phyloP scores from a whole-genome alignment of 1,284 basidiomycete species.

The Mycena sp. region DNA sequence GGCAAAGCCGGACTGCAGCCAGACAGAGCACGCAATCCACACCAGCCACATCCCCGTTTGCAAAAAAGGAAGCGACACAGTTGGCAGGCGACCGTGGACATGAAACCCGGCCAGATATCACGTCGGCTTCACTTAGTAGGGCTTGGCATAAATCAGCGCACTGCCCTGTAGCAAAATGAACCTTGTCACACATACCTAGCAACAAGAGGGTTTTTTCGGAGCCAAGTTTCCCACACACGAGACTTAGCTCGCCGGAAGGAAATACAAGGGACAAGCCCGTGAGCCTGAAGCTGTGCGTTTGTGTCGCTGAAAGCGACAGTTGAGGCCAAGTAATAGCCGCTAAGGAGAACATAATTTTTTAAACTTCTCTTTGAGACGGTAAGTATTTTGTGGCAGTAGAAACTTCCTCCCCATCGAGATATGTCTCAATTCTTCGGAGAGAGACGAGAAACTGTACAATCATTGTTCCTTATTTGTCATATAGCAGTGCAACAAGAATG shows the following conservation, averaged over 20 bases:
- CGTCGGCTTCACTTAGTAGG: slow-evolving; percentile 92
- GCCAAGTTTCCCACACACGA: slow-evolving; percentile 86
- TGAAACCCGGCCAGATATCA: slow-evolving; percentile 81
- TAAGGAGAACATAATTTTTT: slow-evolving; percentile 69
- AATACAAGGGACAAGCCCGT: slow-evolving; percentile 82
- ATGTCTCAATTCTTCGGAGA: slow-evolving; percentile 43
- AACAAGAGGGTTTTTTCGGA: slow-evolving; percentile 87
- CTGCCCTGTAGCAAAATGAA: slow-evolving; percentile 48
- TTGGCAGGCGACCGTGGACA: slow-evolving; percentile 89
- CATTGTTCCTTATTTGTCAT: slow-evolving; percentile 45
- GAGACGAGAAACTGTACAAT: slow-evolving; percentile 81
- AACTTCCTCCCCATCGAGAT: slow-evolving; percentile 79
- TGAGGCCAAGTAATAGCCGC: slow-evolving; percentile 82
- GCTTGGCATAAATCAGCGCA: slow-evolving; percentile 49
- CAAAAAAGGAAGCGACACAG: slow-evolving; percentile 51
- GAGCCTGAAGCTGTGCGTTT: slow-evolving; percentile 82
- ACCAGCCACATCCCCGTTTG: slow-evolving; percentile 82
- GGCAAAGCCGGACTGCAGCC: too few species aligned
- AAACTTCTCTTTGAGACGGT: slow-evolving; percentile 18
- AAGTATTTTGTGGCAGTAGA: not conserved
- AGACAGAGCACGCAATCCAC: too few species aligned
- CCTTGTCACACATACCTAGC: slow-evolving; percentile 65
- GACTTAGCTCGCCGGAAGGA: slow-evolving; percentile 77
- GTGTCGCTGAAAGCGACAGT: slow-evolving; percentile 52
- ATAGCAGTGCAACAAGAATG: not conserved